phyloP scores from a whole-genome alignment of 2,329 filamentous ascomycete species.

The Phialophora expanda region DNA sequence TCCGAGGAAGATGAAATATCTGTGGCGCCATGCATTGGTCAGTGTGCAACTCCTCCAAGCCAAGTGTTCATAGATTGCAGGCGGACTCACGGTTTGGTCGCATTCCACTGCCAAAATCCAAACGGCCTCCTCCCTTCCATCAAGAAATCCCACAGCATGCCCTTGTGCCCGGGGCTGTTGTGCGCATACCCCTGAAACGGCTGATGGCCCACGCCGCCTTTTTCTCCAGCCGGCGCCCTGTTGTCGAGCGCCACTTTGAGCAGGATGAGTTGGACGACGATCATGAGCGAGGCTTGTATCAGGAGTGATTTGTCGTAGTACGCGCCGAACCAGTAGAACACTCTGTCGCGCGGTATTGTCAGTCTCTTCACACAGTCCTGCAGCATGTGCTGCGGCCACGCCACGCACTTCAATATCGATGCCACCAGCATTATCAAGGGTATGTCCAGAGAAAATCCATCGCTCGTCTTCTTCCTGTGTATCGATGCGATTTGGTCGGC shows the following conservation, averaged over 20 bases:
- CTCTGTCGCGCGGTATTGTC: constrained; percentile 45
- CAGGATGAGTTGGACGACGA: constrained; percentile 62
- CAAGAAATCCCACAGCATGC: constrained; percentile 33
- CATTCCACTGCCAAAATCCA: constrained; percentile 68
- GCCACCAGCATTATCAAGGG: constrained; percentile 70
- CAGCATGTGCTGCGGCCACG: not conserved
- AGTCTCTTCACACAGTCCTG: not conserved
- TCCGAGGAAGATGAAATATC: constrained; percentile 32
- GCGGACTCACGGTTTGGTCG: constrained; percentile 55
- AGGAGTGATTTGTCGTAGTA: constrained; percentile 65
- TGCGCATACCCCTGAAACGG: constrained; percentile 46
- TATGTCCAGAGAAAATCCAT: constrained; percentile 70
- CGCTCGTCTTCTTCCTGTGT: constrained; percentile 63
- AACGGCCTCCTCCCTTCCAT: constrained; percentile 56
- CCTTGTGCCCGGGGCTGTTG: constrained; percentile 21
- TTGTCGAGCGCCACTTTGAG: constrained; percentile 67
- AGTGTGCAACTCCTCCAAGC: not conserved
- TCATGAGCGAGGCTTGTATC: constrained; percentile 65
- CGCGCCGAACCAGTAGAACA: constrained; percentile 70
- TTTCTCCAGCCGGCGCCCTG: constrained; percentile 52
- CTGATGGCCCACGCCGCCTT: constrained; percentile 49
- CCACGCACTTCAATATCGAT: constrained; percentile 64
- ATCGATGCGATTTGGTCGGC: constrained; percentile 70
- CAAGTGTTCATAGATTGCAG: not conserved
- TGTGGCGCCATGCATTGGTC: not conserved